Evolutionary conservation across 305 asterid genomes (phyloP), one percentile per base, ranked within the genome.

Genomic region (Andrographis paniculata): DNA sequence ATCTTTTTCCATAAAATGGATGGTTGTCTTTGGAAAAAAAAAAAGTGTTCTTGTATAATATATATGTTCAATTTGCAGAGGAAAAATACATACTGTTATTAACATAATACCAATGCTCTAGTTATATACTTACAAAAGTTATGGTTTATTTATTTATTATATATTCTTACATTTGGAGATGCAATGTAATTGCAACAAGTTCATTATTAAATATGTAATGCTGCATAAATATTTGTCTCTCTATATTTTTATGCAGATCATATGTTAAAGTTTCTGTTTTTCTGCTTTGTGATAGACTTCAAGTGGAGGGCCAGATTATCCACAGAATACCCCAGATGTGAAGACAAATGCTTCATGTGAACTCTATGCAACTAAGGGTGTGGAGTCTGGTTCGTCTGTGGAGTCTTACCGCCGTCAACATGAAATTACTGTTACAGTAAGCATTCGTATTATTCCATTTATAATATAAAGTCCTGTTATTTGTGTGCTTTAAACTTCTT

Each of bases 361-460:
- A 45, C 23, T 77, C 35, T 49, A 39, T 56, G 66, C 59, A 45
- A 21, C 74, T 24, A 78, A 73, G 44, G 77, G 72, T 45, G 76
- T 58, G 20, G 89, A 71, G 19, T 69, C 60, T 58, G 66, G 59
- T 42, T 2, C 74, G 60, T 81, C 95, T 3, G 75, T 82, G 0
- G 95, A 81, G 40, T 60, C 78, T n/a, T 92, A 84, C 65, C 77
- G 93, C 15, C 75, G 61, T 14, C 73, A 51, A 58, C 97, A 92
- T 70, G 99, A 92, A 69, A 92, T 92, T 59, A 62, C 87, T 43
- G 94, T 92, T 28, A 59, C 81, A 2, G 99, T 87, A 72, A 75
- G 95, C 45, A 46, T 68, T 61, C 52, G 3, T 54, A 49, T 53
- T 20, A 16, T 56, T 35, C 35, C 45, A 33, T 39, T 27, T 40